phyloP scores from a whole-genome alignment of 108 stramenopile species.

The Cylindrotheca fusiformis region DNA sequence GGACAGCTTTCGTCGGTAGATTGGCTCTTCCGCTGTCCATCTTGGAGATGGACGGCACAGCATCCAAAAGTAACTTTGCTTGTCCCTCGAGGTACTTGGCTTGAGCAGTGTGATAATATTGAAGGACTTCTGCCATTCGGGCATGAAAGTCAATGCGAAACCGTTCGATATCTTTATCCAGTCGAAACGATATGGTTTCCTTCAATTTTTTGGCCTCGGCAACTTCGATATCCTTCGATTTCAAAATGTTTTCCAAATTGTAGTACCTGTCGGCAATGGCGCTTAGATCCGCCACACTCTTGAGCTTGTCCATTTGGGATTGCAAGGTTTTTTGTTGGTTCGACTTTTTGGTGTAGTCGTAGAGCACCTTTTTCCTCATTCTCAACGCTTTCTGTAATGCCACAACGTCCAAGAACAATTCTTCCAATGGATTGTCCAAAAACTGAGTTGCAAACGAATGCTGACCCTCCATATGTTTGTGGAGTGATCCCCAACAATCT shows the following conservation, averaged over 20 bases:
- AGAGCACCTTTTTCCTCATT: slow-evolving; percentile 23
- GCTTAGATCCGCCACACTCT: slow-evolving; percentile 1
- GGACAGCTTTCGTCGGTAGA: slow-evolving; percentile 7
- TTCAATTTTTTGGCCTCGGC: slow-evolving; percentile 12
- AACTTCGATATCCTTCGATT: slow-evolving; percentile 10
- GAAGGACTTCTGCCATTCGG: slow-evolving; percentile 27
- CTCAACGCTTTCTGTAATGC: slow-evolving; percentile 29
- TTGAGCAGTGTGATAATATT: slow-evolving; percentile 29
- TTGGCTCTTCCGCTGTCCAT: slow-evolving; percentile 9
- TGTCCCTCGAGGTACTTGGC: slow-evolving; percentile 18
- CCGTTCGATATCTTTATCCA: slow-evolving; percentile 26
- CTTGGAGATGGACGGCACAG: slow-evolving; percentile 8
- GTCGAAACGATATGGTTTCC: slow-evolving; percentile 22
- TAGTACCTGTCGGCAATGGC: slow-evolving; percentile 17
- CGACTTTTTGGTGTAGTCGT: slow-evolving; percentile 21
- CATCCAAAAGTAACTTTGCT: slow-evolving; percentile 10
- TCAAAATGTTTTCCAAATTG: slow-evolving; percentile 24
- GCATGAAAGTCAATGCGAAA: slow-evolving; percentile 37
- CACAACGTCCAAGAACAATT: slow-evolving; percentile 28
- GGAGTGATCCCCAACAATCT: slow-evolving; percentile 20
- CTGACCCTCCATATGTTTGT: slow-evolving; percentile 15
- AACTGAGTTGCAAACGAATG: slow-evolving; percentile 4
- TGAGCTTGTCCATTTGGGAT: slow-evolving; percentile 29
- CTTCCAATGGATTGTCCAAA: slow-evolving; percentile 26
- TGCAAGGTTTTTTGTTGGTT: slow-evolving; percentile 16